Conservation (phyloP, 768 basidiomycete species). For the Sarcodon sp. region DNA sequence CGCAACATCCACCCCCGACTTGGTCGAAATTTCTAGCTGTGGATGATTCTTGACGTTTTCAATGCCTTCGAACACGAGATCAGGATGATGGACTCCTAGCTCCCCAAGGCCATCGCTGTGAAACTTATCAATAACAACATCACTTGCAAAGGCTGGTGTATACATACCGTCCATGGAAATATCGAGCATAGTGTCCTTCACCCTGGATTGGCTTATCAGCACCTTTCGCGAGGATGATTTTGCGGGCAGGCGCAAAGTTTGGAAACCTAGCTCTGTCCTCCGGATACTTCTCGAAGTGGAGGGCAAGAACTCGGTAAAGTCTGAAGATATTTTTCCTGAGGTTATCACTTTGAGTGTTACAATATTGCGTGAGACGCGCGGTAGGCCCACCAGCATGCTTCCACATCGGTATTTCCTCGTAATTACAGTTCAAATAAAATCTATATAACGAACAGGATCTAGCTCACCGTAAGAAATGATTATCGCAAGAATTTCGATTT, state of each 20-base stretch:
- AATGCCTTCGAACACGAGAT: slow-evolving; percentile 28
- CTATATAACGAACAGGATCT: background rate
- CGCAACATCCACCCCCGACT: slow-evolving; percentile 38
- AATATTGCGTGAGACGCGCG: background rate
- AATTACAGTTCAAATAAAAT: background rate
- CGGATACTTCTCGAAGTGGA: slow-evolving; percentile 43
- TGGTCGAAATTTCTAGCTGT: slow-evolving; percentile 32
- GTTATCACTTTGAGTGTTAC: background rate
- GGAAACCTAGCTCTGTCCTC: slow-evolving; percentile 43
- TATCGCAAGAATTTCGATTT: slow-evolving; percentile 68
- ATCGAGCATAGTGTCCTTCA: slow-evolving; percentile 60
- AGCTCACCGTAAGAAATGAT: slow-evolving; percentile 62
- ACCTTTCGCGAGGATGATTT: slow-evolving; percentile 56
- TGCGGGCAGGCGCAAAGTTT: slow-evolving; percentile 36
- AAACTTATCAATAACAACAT: background rate
- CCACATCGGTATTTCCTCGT: slow-evolving; percentile 59
- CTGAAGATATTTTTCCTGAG: slow-evolving; percentile 63
- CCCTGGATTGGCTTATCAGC: slow-evolving; percentile 57
- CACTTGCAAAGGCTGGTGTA: background rate
- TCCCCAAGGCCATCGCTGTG: slow-evolving; percentile 56
- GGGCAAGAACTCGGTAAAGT: slow-evolving; percentile 53
- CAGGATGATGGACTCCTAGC: slow-evolving; percentile 53
- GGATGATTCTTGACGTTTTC: slow-evolving; percentile 18
- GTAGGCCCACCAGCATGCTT: slow-evolving; percentile 42
- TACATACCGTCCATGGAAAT: slow-evolving; percentile 70